Base-by-base conservation (phyloP, 306 rosid genomes). In the Trifolium fragiferum region DNA sequence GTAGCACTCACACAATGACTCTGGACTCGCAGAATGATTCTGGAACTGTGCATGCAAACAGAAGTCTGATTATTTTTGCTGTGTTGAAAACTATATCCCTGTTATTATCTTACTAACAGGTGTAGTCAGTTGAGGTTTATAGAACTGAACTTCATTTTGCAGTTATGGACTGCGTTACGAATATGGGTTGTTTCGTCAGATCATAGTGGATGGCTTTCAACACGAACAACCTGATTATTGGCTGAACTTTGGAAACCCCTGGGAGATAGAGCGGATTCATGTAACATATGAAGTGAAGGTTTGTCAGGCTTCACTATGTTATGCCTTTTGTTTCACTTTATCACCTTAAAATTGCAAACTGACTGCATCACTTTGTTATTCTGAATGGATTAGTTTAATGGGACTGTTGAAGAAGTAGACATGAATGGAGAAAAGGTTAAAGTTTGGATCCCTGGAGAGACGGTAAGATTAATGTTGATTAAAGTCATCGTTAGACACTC, bases 181-280 rank as follows among this genome's bases (percentile, higher is more conserved):
- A 77, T 87, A 87, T 82, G 92, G 95, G 10, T 84, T 87, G 78
- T 90, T 90, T 70, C 89, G 90, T 46, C 96, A 90, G 80, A 74
- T 85, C 78, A 87, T 90, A 78, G 80, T 84, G 58, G 92, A 90
- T 74, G 96, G 92, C 43, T 84, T 84, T 76, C 96, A 90, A 75
- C 89, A 90, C 50, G 96, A 90, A 72, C 90, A 87, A 73, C 92
- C 96, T 46, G 96, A 90, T 79, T 85, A 84, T 72, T 90, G 96
- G 96, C 81, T 90, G 74, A 87, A 90, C 78, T 87, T 84, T 76
- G 96, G 96, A 71, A 90, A 90, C 79, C 96, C 96, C 70, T 87
- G 96, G 96, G 92, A 90, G 74, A 90, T 86, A 73, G 96, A 84
- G 84, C 84, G 90, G 38, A 72, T 82, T 74, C 90, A 90, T 76